A percentile compares a stretch with the other conserved stretches of the same genome.
phyloP scores from a whole-genome alignment of 768 basidiomycete species.

The Rhodotorula diobovata region DNA sequence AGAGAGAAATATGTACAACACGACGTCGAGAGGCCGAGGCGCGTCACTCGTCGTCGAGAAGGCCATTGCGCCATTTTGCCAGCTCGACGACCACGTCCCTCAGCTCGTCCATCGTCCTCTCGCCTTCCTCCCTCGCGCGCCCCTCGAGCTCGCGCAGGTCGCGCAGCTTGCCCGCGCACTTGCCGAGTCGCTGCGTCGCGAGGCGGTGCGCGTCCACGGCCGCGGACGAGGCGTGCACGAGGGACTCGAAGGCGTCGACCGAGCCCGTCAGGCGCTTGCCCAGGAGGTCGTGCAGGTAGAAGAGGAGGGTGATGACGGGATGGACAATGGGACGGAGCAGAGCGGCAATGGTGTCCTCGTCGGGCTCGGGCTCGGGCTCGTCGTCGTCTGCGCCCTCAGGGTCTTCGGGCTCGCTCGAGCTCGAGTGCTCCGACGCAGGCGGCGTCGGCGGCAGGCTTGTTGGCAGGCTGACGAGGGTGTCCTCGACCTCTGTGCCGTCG shows the following conservation, averaged over 20 bases:
- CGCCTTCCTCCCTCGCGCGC: conserved; percentile 8
- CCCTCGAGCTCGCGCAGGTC: conserved; percentile 17
- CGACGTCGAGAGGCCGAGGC: background rate
- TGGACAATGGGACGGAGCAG: conserved; percentile 13
- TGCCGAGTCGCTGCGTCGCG: background rate
- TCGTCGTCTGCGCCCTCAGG: background rate
- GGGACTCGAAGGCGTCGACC: conserved; percentile 16
- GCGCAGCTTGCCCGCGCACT: conserved; percentile 10
- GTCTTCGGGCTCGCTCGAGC: background rate
- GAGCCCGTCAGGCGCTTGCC: conserved; percentile 1
- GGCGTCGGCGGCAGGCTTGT: conserved; percentile 14
- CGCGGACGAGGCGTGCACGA: conserved; percentile 18
- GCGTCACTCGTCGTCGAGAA: background rate
- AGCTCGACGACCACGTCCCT: conserved; percentile 21
- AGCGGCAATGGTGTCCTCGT: conserved; percentile 3
- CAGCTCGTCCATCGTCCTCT: conserved; percentile 12
- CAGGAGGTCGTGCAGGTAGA: conserved; percentile 8
- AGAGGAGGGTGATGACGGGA: conserved; percentile 19
- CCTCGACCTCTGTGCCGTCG: background rate
- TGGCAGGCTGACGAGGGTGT: background rate
- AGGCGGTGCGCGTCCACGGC: conserved; percentile 21
- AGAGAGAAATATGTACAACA: background rate
- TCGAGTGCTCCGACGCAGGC: conserved; percentile 7
- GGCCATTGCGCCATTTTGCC: background rate
- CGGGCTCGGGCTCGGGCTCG: background rate